Base-by-base conservation (phyloP, 2,329 filamentous ascomycete species). In the Colletotrichum musae region DNA sequence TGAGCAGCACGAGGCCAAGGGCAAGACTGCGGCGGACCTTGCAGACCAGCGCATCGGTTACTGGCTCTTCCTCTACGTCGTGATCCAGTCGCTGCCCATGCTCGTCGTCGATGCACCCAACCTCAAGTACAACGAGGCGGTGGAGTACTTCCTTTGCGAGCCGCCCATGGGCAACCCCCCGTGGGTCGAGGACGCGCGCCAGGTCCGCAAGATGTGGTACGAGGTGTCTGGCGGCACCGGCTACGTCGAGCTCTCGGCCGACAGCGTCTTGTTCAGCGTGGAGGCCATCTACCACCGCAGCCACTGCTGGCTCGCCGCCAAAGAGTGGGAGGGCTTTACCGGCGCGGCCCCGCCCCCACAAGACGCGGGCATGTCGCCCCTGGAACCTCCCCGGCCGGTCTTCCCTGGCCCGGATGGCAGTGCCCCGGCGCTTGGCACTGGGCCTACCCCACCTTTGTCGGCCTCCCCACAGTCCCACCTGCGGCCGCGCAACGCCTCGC, bases 91-190 rank as follows among this genome's bases (percentile, higher is more conserved):
- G 2, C 84, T 95, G 26, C 93, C 93, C 5, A 91, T 94, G 85
- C 84, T 95, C 12, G 92, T 93, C 1, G 86, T 94, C 41, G 93
- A 96, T 77, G 92, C 92, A 0, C 92, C 92, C 0, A 90, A 87
- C 10, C 81, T 95, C 52, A 87, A 86, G 62, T 91, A 87, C 77
- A 92, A 89, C 0, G 88, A 94, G 58, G 91, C 88, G 1, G 92
- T 94, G 2, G 93, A 95, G 78, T 94, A 95, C 80, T 96, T 95
- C 82, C 84, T 95, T 32, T 95, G 93, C 78, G 87, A 94, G 76
- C 89, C 92, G 4, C 91, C 93, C 0, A 88, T 92, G 75, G 91
- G 91, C 18, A 90, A 91, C 63, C 85, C 89, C 0, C 93, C 93
- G 0, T 96, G 93, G 93, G 84, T 91, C 53, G 88, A 89, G 63